Percentiles rank a stretch among this genome's conserved stretches.
These are phyloP conservation scores for Plenodomus tracheiphilus DNA, from an alignment of 2,329 filamentous ascomycete genomes.

Conservation along the genomic window DNA sequence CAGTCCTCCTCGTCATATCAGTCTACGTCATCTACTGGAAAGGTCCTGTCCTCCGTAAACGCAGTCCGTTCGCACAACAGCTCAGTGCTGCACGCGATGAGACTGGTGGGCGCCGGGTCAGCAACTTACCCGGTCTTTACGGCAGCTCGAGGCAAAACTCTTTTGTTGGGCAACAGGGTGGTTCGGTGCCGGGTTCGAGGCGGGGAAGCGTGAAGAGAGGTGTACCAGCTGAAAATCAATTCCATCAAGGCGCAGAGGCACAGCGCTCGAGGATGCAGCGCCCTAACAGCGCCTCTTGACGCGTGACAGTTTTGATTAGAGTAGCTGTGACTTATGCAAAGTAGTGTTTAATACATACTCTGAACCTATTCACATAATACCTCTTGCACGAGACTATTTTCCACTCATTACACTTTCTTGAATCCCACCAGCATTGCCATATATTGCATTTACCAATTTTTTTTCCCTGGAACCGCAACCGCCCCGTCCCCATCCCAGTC, in stretches of 20 bases:
- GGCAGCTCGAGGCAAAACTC: conserved; percentile 34
- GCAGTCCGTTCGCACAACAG: conserved; percentile 58
- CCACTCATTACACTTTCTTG: too few relatives aligned
- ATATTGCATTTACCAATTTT: too few relatives aligned
- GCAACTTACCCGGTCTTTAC: conserved; percentile 35
- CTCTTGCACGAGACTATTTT: not conserved
- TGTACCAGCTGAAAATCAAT: conserved; percentile 10
- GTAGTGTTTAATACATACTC: too few relatives aligned
- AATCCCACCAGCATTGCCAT: too few relatives aligned
- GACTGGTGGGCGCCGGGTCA: conserved; percentile 38
- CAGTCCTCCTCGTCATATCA: conserved; percentile 48
- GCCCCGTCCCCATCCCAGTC: too few relatives aligned
- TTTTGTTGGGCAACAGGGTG: conserved; percentile 14
- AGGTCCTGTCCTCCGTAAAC: conserved; percentile 57
- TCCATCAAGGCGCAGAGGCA: conserved; percentile 11
- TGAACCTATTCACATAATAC: not conserved
- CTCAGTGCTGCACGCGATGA: conserved; percentile 40
- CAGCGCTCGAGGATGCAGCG: conserved; percentile 9
- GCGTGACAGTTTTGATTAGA: too few relatives aligned
- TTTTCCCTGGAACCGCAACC: too few relatives aligned
- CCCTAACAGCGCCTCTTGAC: conserved; percentile 6
- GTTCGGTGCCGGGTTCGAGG: conserved; percentile 22
- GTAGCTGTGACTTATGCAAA: too few relatives aligned
- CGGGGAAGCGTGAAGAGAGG: conserved; percentile 38
- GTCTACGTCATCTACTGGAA: conserved; percentile 58